Evolutionary conservation across 2,329 filamentous ascomycete species (phyloP), one percentile per base, ranked within the genome.

Genomic region (Bretziella fagacearum): DNA sequence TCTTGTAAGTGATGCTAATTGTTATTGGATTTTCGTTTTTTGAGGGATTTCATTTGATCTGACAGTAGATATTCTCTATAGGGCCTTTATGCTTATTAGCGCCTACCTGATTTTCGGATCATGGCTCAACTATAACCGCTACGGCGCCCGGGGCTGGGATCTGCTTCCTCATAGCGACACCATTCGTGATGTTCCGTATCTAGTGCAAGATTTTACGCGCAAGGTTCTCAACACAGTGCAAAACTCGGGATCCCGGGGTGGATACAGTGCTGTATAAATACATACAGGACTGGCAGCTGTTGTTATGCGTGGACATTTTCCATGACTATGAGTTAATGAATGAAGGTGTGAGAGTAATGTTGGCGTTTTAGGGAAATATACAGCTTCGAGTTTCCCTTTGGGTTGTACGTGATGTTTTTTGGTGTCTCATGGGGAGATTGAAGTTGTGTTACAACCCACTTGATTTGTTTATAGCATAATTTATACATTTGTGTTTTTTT

Each of bases 101-200:
- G 68, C 87, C 20, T 98, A 96, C 65, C 79, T 98, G 54, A 94
- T 96, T 61, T 96, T 96, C 59, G 87, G 89, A 53, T 93, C 87
- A 17, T 98, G 91, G 91, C 78, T 96, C 61, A 96, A 96, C 69
- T 96, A 96, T 71, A 95, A 86, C 67, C 83, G 87, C 52, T 94
- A 94, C 63, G 89, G 89, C 41, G 87, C 89, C 45, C 74, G 89
- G 37, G 91, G 91, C 49, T 96, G 87, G 87, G 91, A 96, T 57
- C 71, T 95, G 15, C 69, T 96, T 15, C 91, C 91, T 11, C 89
- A 96, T 60, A 83, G 83, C 54, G 91, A 98, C 62, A 82, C 84
- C 0, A 81, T 96, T 55, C 79, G 89, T 53, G 91, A 98, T 58
- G 65, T 95, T 17, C 91, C 91, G 2, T 96, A 95, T 59, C 71